Evolutionary conservation across 1,284 basidiomycete genomes (phyloP), one percentile per base, ranked within the genome.

Genomic region (Pseudozyma hubeiensis): DNA sequence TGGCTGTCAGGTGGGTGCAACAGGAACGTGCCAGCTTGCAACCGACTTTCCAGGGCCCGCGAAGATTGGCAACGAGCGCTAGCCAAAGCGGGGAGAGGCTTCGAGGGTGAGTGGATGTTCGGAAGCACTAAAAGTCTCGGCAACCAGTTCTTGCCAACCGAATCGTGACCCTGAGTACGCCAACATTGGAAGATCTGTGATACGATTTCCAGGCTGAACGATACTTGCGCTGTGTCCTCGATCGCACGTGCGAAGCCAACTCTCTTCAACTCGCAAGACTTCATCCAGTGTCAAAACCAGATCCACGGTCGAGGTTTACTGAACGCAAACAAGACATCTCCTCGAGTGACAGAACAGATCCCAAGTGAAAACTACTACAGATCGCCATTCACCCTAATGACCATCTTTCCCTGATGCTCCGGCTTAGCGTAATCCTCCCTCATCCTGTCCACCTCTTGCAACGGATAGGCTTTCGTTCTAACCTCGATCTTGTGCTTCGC

Each of bases 361-460:
- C 24, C 4, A 24, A 24, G 24, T 24, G 24, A 24, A 24, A 24
- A 33, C 8, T 8, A 24, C 29, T 31, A 54, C 19, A 62, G 48
- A 51, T 62, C 47, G 7, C 46, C 39, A 44, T 63, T 63, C 41
- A 64, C 53, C 29, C 50, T 45, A 3, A 64, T 16, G 11, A 70
- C 58, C 67, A 64, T 70, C 60, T 64, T 70, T 6, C 76, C 76
- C 47, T 64, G 63, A 35, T 77, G 62, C 5, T 49, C 30, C 0
- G 57, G 59, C 35, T 52, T 54, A 6, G 50, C 53, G 33, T 77
- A 78, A 29, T 74, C 69, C 1, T 52, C 54, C 13, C 40, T 34
- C 50, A 78, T 61, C 48, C 60, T 49, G 7, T 77, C 61, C 34
- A 76, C 72, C 14, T 79, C 53, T 30, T 78, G 63, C 30, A 79